Conservation (phyloP, 2,329 filamentous ascomycete genomes). For the Penicillium fuscoglaucum region DNA sequence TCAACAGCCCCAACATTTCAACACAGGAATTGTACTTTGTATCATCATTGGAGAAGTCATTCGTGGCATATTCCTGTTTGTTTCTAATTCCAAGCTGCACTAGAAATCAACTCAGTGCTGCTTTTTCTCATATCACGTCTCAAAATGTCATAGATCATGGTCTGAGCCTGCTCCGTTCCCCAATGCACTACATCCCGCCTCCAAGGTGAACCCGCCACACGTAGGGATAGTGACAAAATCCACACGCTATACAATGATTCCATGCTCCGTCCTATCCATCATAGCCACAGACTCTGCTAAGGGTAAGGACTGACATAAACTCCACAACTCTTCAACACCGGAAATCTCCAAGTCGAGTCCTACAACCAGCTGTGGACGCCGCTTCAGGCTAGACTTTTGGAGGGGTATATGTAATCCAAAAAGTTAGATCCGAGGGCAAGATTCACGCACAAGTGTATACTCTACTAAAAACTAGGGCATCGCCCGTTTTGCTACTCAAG, state of each 20-base stretch:
- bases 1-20: slow-evolving; percentile 14
- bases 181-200: not conserved
- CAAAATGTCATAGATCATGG: slow-evolving; percentile 1
- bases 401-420: slow-evolving; percentile 2
- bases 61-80: slow-evolving; percentile 2
- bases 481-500: not conserved
- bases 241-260: not conserved
- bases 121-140: slow-evolving; percentile 2
- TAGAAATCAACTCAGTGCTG: slow-evolving; percentile 5
- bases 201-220: not conserved
- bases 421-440: not conserved
- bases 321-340: not conserved
- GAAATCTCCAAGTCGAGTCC: not conserved
- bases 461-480: not conserved
- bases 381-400: not conserved
- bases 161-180: not conserved
- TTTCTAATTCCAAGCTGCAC: slow-evolving; percentile 4
- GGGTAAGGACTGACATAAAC: not conserved
- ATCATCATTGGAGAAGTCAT: slow-evolving; percentile 19
- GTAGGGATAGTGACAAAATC: not conserved
- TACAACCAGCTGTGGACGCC: not conserved
- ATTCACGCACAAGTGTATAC: not conserved
- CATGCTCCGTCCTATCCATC: not conserved
- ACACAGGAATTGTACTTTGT: slow-evolving; percentile 18
- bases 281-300: not conserved